phyloP scores from a whole-genome alignment of 1,139 yeast genomes.

The Pichia norvegensis region DNA sequence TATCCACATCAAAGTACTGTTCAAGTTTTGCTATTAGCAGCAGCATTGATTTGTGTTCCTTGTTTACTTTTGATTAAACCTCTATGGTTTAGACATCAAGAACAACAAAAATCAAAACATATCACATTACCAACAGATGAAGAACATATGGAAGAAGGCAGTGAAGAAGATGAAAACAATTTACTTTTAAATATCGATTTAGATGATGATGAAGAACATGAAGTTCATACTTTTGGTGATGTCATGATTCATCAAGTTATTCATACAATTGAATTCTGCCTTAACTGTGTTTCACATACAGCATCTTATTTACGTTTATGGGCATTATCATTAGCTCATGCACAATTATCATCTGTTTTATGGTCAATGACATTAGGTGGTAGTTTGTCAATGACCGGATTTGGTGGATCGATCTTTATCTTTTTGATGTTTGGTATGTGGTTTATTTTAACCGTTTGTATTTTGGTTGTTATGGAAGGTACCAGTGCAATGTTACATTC shows the following conservation, averaged over 20 bases:
- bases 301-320: conserved; percentile 72
- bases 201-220: conserved; percentile 43
- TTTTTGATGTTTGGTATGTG: conserved; percentile 69
- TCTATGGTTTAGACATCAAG: conserved; percentile 33
- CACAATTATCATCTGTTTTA: conserved; percentile 65
- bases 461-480: conserved; percentile 77
- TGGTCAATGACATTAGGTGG: conserved; percentile 73
- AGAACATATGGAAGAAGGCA: conserved; percentile 6
- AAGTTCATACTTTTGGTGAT: conserved; percentile 60
- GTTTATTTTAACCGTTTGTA: conserved; percentile 66
- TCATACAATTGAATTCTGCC: conserved; percentile 72
- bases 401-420: conserved; percentile 41
- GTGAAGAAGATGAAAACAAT: conserved; percentile 27
- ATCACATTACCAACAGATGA: conserved; percentile 15
- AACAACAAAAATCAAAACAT: conserved; percentile 18
- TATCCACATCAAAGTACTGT: conserved; percentile 56
- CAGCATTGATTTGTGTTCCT: conserved; percentile 71
- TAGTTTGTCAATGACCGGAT: conserved; percentile 38
- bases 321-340: conserved; percentile 76
- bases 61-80: conserved; percentile 69
- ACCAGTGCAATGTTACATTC: conserved; percentile 85
- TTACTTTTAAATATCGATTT: conserved; percentile 26
- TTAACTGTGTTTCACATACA: conserved; percentile 72
- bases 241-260: conserved; percentile 74
- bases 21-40: conserved; percentile 49